Evolutionary conservation across 768 basidiomycete species (phyloP).

Genomic region (Megacollybia marginata): DNA sequence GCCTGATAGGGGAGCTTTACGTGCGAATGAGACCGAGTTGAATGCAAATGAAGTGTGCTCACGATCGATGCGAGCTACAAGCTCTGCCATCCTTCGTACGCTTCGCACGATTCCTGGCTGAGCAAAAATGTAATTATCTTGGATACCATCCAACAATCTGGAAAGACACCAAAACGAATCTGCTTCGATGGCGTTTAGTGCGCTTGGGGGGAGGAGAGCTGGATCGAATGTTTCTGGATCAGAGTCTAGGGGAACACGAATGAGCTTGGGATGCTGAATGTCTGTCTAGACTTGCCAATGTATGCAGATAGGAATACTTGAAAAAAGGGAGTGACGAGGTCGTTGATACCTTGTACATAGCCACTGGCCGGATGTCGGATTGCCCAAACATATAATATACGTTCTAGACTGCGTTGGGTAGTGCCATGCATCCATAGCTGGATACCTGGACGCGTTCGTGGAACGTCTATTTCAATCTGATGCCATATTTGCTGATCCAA

Average conservation of each 20-base stretch:
- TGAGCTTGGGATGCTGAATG: not conserved
- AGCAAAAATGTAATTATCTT: constrained; percentile 95
- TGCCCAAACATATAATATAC: constrained; percentile 97
- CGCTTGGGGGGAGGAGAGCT: constrained; percentile 55
- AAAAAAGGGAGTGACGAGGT: constrained; percentile 95
- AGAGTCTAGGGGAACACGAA: constrained; percentile 46
- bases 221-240: constrained; percentile 90
- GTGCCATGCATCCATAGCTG: constrained; percentile 84
- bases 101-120: constrained; percentile 96
- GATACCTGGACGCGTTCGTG: constrained; percentile 88
- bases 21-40: not conserved
- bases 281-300: constrained; percentile 52
- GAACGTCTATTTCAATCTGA: constrained; percentile 98
- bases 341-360: constrained; percentile 99
- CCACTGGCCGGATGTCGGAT: constrained; percentile 98
- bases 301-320: constrained; percentile 95
- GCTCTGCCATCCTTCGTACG: constrained; percentile 88
- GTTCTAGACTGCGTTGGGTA: constrained; percentile 91
- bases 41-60: constrained; percentile 14
- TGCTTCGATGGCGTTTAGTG: constrained; percentile 85
- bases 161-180: constrained; percentile 99
- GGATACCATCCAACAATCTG: constrained; percentile 91
- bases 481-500: constrained; percentile 99
- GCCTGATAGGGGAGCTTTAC: constrained; percentile 69
- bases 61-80: constrained; percentile 89